phyloP scores from a whole-genome alignment of 352 stramenopile species.

The Blastocystis sp. region DNA sequence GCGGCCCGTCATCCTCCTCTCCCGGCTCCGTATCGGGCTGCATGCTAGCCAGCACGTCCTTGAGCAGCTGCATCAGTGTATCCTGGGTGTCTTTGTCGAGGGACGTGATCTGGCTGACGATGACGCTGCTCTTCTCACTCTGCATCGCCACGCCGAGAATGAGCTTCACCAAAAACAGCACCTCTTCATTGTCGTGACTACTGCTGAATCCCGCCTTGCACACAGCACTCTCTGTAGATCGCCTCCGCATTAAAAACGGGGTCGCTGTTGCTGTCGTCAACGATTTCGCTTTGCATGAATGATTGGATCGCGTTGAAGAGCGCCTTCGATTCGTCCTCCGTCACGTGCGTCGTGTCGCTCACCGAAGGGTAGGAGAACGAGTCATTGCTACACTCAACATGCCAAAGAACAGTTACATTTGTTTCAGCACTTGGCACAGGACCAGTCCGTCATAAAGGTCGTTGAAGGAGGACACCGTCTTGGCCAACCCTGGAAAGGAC shows the following conservation, averaged over 20 bases:
- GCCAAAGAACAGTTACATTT: not conserved
- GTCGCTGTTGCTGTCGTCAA: conserved; percentile 18
- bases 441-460: conserved; percentile 57
- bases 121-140: conserved; percentile 19
- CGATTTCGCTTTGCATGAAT: conserved; percentile 59
- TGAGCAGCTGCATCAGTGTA: conserved; percentile 41
- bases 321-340: not conserved
- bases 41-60: conserved; percentile 53
- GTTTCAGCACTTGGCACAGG: conserved; percentile 22
- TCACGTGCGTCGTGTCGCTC: not conserved
- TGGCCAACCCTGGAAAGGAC: conserved; percentile 33
- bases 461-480: conserved; percentile 39
- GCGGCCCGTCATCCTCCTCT: not conserved
- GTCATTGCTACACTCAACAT: conserved; percentile 22
- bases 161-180: conserved; percentile 55
- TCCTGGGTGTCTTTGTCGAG: conserved; percentile 40
- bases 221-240: conserved; percentile 1
- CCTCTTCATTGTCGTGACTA: conserved; percentile 38
- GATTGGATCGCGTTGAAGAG: conserved; percentile 42
- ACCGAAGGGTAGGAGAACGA: conserved; percentile 5
- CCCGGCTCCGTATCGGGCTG: not conserved
- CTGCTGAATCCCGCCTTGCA: not conserved
- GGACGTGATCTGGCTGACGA: conserved; percentile 21
- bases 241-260: not conserved
- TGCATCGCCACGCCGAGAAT: conserved; percentile 54